A percentile compares a stretch with the other conserved stretches of the same genome.
Evolutionary conservation across 2,329 filamentous ascomycete species (phyloP).

Genomic region (Colletotrichum sp.): DNA sequence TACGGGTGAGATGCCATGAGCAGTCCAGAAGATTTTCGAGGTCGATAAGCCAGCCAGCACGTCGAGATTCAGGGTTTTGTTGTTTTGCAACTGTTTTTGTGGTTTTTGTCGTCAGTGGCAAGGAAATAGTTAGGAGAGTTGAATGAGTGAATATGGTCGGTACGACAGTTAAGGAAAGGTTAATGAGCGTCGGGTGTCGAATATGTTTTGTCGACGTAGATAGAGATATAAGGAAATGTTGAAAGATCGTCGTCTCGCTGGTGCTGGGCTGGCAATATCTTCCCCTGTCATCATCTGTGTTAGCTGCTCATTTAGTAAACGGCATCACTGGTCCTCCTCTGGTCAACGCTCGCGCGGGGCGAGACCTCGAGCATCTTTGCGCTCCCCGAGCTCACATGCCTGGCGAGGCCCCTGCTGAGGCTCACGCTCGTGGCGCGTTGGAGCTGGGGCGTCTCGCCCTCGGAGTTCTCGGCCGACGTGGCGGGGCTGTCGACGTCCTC

Average conservation of each 20-base stretch:
- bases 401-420: slow-evolving; percentile 67
- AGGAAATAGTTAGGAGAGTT: slow-evolving; percentile 29
- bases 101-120: slow-evolving; percentile 24
- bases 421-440: slow-evolving; percentile 76
- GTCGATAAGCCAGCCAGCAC: slow-evolving; percentile 7
- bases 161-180: slow-evolving; percentile 7
- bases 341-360: slow-evolving; percentile 58
- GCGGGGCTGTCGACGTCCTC: slow-evolving; percentile 33
- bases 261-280: slow-evolving; percentile 9
- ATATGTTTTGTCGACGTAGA: not conserved
- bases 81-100: slow-evolving; percentile 21
- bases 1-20: not conserved
- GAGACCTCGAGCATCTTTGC: slow-evolving; percentile 75
- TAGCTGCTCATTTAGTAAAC: not conserved
- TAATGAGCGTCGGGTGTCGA: not conserved
- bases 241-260: slow-evolving; percentile 12
- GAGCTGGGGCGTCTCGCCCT: slow-evolving; percentile 42
- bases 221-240: slow-evolving; percentile 7
- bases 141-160: slow-evolving; percentile 38
- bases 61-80: not conserved
- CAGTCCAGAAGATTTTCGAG: not conserved
- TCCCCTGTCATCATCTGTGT: not conserved
- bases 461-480: slow-evolving; percentile 30
- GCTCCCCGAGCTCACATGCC: slow-evolving; percentile 79
- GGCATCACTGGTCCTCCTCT: not conserved